Conservation (phyloP, 75 land plant genomes). For the Selaginella tamariscina region DNA sequence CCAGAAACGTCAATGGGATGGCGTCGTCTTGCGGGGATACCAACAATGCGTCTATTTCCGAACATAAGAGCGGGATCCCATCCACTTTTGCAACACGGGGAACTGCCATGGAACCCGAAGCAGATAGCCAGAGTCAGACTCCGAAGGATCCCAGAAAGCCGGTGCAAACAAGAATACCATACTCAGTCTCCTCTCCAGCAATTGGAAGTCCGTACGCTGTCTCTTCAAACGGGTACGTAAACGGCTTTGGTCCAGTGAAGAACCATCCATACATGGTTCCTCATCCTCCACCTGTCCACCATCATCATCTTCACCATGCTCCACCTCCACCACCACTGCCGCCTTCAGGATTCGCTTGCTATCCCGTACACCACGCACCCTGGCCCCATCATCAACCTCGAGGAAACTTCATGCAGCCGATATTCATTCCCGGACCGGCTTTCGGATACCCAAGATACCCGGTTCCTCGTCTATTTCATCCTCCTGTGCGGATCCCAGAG, state of each 20-base stretch:
- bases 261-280: background rate
- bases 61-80: too few relatives aligned
- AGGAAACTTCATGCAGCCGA: background rate
- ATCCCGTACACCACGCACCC: background rate
- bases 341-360: background rate
- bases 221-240: background rate
- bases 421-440: background rate
- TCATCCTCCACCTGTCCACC: background rate
- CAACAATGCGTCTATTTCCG: too few relatives aligned
- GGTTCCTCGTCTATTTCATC: background rate
- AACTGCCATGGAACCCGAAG: too few relatives aligned
- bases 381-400: background rate
- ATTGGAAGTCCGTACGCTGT: background rate
- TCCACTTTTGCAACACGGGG: too few relatives aligned
- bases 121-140: background rate
- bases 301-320: background rate
- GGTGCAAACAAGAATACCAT: background rate
- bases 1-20: too few relatives aligned
- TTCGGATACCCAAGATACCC: background rate
- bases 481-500: background rate
- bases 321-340: background rate
- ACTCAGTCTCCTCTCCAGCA: background rate
- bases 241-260: background rate
- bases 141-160: background rate
- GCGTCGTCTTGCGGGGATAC: too few relatives aligned